Percentiles rank a stretch among this genome's conserved stretches.
Evolutionary conservation across 2,329 filamentous ascomycete genomes (phyloP).

Genomic region (Aureobasidium sp.): DNA sequence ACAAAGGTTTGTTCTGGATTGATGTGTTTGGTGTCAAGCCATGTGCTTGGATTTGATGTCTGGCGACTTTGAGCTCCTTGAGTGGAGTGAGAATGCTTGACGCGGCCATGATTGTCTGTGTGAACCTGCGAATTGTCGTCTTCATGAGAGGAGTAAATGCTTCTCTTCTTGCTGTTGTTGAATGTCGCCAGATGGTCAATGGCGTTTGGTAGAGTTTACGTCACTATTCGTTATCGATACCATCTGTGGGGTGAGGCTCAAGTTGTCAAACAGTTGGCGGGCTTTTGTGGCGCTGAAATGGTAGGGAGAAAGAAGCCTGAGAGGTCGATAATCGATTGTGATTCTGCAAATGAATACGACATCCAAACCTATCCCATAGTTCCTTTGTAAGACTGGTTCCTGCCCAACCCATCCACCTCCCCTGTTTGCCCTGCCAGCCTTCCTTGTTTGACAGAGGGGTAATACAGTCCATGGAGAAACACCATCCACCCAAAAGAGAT

Average conservation of each 20-base stretch:
- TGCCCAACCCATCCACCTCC: background rate
- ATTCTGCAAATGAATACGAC: background rate
- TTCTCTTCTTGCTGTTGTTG: background rate
- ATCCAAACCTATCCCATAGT: background rate
- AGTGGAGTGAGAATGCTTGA: constrained; percentile 34
- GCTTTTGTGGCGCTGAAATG: background rate
- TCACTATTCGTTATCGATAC: constrained; percentile 2
- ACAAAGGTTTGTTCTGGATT: constrained; percentile 53
- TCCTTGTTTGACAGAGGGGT: background rate
- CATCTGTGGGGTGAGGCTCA: background rate
- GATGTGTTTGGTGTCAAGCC: constrained; percentile 55
- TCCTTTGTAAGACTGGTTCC: background rate
- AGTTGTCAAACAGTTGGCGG: background rate
- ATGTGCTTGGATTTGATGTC: constrained; percentile 52
- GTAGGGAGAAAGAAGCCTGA: background rate
- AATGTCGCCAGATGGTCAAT: background rate
- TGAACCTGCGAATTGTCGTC: background rate
- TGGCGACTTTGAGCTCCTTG: constrained; percentile 47
- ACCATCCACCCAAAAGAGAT: constrained; percentile 4
- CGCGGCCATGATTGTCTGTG: background rate
- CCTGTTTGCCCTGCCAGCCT: background rate
- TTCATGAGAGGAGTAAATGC: background rate
- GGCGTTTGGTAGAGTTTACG: background rate
- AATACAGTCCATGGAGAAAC: background rate
- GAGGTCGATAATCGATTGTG: background rate